Base-by-base conservation (phyloP, 768 basidiomycete species). In the Serendipita indica region DNA sequence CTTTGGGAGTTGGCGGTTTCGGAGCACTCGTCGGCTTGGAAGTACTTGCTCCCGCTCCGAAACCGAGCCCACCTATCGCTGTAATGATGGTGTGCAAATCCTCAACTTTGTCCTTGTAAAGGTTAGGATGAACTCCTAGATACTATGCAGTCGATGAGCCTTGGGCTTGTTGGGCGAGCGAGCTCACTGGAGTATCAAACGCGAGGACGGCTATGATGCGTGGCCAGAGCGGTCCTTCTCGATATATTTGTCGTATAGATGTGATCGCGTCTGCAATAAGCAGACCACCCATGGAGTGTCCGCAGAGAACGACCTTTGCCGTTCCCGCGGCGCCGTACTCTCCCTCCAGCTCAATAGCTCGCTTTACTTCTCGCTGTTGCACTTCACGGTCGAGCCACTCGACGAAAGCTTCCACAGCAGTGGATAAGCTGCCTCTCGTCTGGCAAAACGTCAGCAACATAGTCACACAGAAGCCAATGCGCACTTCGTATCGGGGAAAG, bases 271-370 rank as follows among this genome's bases (percentile, higher is more conserved):
- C 93, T 1, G 92, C 89, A 27, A 84, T 84, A 2, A 97, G 76
- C 20, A 96, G 72, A 2, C 92, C 92, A 20, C 92, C 92, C 92
- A 96, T 96, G 67, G 92, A 93, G 64, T 96, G 92, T 3, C 91
- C 91, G 67, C 91, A 92, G 4, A 96, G 74, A 2, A 92, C 84
- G 52, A 94, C 78, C 67, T 81, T 88, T 0, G 83, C 84, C 57
- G 71, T 74, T 30, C 79, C 79, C 41, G 79, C 84, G 6, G 75
- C 67, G 3, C 87, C 86, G 54, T 81, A 75, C 12, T 82, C 80
- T 20, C 84, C 84, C 69, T 94, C 92, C 61, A 78, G 79, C 67
- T 88, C 79, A n/a, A 94, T 85, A 3, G 86, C 45, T 16, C 45
- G 45, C 13, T 14, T 27, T 16, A 46, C 45, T 27, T 46, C 45